Evolutionary conservation across 2,329 filamentous ascomycete genomes (phyloP).

Genomic region (Knufia fluminis): DNA sequence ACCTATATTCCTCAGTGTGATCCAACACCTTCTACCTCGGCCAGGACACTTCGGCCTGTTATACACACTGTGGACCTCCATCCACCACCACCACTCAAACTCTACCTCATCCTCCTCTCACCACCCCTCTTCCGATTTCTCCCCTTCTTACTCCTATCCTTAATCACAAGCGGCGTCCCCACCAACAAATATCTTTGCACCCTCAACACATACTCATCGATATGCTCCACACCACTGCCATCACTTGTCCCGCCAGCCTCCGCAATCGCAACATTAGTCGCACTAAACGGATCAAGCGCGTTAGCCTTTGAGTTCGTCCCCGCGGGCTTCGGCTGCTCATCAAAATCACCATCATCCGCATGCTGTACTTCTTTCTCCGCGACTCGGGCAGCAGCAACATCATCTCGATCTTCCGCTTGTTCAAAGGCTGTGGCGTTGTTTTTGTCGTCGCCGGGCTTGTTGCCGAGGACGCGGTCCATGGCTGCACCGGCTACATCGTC

Average conservation of each 20-base stretch:
- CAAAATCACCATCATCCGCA: conserved; percentile 77
- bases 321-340: conserved; percentile 46
- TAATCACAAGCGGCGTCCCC: conserved; percentile 34
- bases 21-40: too few species aligned
- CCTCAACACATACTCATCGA: conserved; percentile 67
- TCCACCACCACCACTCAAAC: background rate
- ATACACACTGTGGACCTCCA: background rate
- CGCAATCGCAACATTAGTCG: conserved; percentile 25
- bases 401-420: conserved; percentile 84
- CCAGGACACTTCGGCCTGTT: background rate
- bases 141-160: conserved; percentile 4
- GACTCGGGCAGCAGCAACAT: conserved; percentile 75
- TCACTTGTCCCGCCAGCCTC: conserved; percentile 35
- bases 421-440: conserved; percentile 64
- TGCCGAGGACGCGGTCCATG: conserved; percentile 75
- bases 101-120: background rate
- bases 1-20: too few species aligned
- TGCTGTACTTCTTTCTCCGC: conserved; percentile 81
- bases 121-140: conserved; percentile 6
- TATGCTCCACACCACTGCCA: conserved; percentile 44
- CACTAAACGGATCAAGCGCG: conserved; percentile 19
- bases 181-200: conserved; percentile 54
- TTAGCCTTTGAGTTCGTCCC: conserved; percentile 26
- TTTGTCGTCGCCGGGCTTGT: conserved; percentile 35
- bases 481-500: conserved; percentile 65